Base-by-base conservation (phyloP, 2,329 filamentous ascomycete genomes). In the Fusarium multiceps region DNA sequence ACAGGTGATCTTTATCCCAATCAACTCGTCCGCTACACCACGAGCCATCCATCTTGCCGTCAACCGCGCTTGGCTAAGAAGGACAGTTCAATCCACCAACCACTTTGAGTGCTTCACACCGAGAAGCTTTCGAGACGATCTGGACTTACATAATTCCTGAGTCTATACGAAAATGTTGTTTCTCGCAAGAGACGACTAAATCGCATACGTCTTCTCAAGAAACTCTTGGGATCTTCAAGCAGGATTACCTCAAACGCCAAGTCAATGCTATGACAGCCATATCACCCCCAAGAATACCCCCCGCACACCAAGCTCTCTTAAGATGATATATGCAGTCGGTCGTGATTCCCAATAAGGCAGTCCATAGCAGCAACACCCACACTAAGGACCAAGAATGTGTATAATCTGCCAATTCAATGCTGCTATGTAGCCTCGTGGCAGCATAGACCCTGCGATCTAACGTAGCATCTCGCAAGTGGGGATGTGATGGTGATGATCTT, bases 321-420 rank as follows among this genome's bases (percentile, higher is more conserved):
- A 55, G 34, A 50, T 51, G 50, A 42, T 45, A 61, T 53, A 63
- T 62, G 58, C 67, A 42, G 48, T 48, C 71, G 71, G 71, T 41
- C 55, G 62, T 68, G 53, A 65, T 74, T 70, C 71, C 71, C 43
- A 55, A 72, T 64, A 43, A 62, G 69, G 71, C 53, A 73, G 61
- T 46, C 59, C 51, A 55, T 53, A 65, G 37, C 47, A 63, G 48
- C 50, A 55, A 62, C 37, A 37, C 23, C 51, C 41, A 50, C 49
- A 47, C 60, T 59, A 55, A 57, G 50, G 49, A 58, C 59, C 61
- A 55, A 67, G 49, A 56, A 48, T 50, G 21, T 62, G 41, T 61
- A 66, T 68, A 59, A 68, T 66, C 71, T 60, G 58, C 71, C 71
- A 74, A 73, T 74, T 73, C 71, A 21, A 72, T 74, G 54, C 68